Base-by-base conservation (phyloP, 2,329 filamentous ascomycete genomes). In the Fusarium torreyae region DNA sequence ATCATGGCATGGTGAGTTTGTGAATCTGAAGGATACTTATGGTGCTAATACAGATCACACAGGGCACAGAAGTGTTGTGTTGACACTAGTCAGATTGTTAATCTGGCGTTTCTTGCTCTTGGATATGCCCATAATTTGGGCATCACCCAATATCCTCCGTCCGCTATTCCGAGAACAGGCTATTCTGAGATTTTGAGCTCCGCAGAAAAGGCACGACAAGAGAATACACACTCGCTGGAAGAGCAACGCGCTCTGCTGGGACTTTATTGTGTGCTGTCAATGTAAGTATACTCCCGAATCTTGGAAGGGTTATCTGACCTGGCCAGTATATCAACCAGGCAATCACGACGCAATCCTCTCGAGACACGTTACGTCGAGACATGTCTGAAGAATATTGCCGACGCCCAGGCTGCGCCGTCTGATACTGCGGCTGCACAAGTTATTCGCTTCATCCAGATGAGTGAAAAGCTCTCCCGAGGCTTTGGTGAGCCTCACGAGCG, bases 1-100 rank as follows among this genome's bases (percentile, higher is more conserved):
- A 79, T 80, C 40, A 75, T 85, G 55, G 78, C 82, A 22, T 86
- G 84, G 84, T 85, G 76, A 50, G 75, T 42, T 18, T 49, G 8
- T 11, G 15, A 17, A 1, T n/a, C 4, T 18, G 11, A 13, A 6
- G 7, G 4, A 20, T 7, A n/a, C 10, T 5, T 26, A 11, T 10
- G 10, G 6, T 46, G 6, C 31, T 65, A 18, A 69, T 7, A 6
- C 2, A 6, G 28, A 31, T 18, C 8, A 9, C 10, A 0, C 20
- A 82, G 81, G 81, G 77, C 76, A 17, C 78, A 79, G 39, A 68
- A 76, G 15, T 75, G 78, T 22, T 77, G 76, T 50, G 76, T 80
- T 39, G 74, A 75, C 8, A 81, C 82, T 36, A 71, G 74, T 13
- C 77, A 77, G 54, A 74, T 77, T 39, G 80, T 78, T 3, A 79